Evolutionary conservation across 805 yeast genomes (phyloP).

Genomic region (Candida tallmaniae): DNA sequence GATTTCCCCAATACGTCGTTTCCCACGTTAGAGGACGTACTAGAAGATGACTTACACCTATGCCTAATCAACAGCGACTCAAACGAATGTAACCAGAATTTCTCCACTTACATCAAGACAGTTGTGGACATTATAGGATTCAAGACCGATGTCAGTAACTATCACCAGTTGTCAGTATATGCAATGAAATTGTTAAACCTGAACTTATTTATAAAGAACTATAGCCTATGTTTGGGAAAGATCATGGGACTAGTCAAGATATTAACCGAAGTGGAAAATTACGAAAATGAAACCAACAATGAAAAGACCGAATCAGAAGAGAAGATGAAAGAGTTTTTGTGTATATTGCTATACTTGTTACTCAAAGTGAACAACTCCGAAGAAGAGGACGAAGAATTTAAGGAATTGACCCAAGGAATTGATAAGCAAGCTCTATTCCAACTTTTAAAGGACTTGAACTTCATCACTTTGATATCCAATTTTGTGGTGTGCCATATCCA

Average conservation of each 20-base stretch:
- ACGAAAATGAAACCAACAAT: conserved; percentile 2
- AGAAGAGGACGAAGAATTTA: conserved; percentile 13
- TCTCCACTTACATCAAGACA: conserved; percentile 29
- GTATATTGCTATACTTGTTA: conserved; percentile 28
- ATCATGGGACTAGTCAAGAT: conserved; percentile 28
- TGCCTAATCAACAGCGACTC: conserved; percentile 34
- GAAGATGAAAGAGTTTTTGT: conserved; percentile 29
- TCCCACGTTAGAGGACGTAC: conserved; percentile 2
- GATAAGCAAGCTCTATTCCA: conserved; percentile 15
- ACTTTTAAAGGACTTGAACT: conserved; percentile 20
- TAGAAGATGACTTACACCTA: conserved; percentile 8
- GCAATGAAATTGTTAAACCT: conserved; percentile 33
- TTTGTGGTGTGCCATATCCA: conserved; percentile 25
- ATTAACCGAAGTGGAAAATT: conserved; percentile 16
- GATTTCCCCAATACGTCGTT: conserved; percentile 6
- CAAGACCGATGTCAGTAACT: conserved; percentile 12
- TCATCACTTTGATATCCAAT: conserved; percentile 24
- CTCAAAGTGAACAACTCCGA: conserved; percentile 26
- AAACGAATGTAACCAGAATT: conserved; percentile 34
- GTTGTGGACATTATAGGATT: conserved; percentile 24
- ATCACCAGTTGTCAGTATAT: conserved; percentile 27
- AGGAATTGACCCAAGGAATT: conserved; percentile 12
- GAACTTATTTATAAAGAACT: conserved; percentile 37
- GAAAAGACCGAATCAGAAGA: conserved; percentile 5
- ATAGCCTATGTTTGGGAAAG: conserved; percentile 33